A percentile compares a stretch with the other conserved stretches of the same genome.
phyloP scores from a whole-genome alignment of 2,329 filamentous ascomycete genomes.

The Aspergillus novofumigatus region DNA sequence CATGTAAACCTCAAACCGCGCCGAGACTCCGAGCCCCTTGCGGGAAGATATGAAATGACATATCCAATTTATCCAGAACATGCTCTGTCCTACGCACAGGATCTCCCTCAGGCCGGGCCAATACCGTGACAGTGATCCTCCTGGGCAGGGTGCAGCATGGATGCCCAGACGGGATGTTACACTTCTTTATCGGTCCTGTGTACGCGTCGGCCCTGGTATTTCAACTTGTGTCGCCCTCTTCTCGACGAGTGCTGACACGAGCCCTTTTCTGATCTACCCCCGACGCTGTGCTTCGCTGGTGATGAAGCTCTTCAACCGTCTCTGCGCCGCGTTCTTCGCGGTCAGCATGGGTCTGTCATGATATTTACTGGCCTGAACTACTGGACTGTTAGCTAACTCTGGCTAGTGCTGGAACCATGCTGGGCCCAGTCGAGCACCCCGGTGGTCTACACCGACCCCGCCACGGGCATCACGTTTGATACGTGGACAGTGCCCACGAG shows the following conservation, averaged over 20 bases:
- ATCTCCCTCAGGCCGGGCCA: not conserved
- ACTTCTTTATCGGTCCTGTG: not conserved
- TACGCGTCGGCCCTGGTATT: not conserved
- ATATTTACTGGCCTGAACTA: not conserved
- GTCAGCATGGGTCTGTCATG: not conserved
- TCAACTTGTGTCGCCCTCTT: not conserved
- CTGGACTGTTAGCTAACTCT: not conserved
- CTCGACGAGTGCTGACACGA: not conserved
- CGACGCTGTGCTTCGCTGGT: not conserved
- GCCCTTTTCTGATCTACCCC: too few species aligned
- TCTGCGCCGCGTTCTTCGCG: slow-evolving; percentile 3
- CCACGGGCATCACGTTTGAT: slow-evolving; percentile 53
- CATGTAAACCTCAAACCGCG: not conserved
- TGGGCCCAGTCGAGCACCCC: slow-evolving; percentile 9
- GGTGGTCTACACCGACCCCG: slow-evolving; percentile 40
- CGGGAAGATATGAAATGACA: not conserved
- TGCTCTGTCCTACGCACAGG: not conserved
- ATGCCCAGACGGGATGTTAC: not conserved
- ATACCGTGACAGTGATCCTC: not conserved
- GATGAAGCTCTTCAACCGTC: slow-evolving; percentile 3
- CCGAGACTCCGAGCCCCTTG: not conserved
- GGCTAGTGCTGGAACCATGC: slow-evolving; percentile 8
- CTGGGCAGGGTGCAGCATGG: not conserved
- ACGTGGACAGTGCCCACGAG: slow-evolving; percentile 44
- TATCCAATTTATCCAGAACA: not conserved